A percentile compares a stretch with the other conserved stretches of the same genome.
Evolutionary conservation across 2,329 filamentous ascomycete genomes (phyloP).

Genomic region (Epicoccum sorghinum): DNA sequence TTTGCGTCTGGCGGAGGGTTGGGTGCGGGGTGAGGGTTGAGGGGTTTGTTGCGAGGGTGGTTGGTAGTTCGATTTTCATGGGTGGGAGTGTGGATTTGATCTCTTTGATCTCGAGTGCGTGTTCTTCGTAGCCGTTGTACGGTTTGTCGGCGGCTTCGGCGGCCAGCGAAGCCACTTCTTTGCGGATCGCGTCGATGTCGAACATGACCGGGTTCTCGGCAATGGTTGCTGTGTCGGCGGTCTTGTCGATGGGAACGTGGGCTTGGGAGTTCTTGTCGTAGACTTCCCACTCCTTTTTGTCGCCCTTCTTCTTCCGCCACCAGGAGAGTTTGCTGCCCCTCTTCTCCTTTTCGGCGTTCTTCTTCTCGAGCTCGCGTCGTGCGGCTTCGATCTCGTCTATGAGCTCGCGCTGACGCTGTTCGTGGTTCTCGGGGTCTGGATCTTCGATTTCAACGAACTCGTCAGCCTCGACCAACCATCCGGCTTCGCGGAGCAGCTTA

Average conservation of each 20-base stretch:
- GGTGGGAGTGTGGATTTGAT: slow-evolving; percentile 87
- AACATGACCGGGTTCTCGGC: slow-evolving; percentile 75
- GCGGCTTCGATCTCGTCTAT: slow-evolving; percentile 98
- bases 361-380: slow-evolving; percentile 80
- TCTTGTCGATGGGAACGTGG: slow-evolving; percentile 40
- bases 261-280: slow-evolving; percentile 73
- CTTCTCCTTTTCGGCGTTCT: slow-evolving; percentile 64
- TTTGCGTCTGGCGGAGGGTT: slow-evolving; percentile 49
- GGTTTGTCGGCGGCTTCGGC: slow-evolving; percentile 59
- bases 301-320: slow-evolving; percentile 80
- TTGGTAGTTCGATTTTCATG: slow-evolving; percentile 71
- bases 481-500: slow-evolving; percentile 80
- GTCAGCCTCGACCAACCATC: slow-evolving; percentile 89
- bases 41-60: slow-evolving; percentile 15
- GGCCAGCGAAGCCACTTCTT: slow-evolving; percentile 72
- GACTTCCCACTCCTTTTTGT: slow-evolving; percentile 92
- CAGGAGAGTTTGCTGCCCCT: slow-evolving; percentile 66
- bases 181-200: slow-evolving; percentile 89
- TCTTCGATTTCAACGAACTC: slow-evolving; percentile 98
- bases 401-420: slow-evolving; percentile 83
- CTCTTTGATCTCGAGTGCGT: slow-evolving; percentile 70
- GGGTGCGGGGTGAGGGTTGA: slow-evolving; percentile 25
- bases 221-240: slow-evolving; percentile 56
- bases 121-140: slow-evolving; percentile 29
- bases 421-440: slow-evolving; percentile 92